Conservation (phyloP, 2,329 filamentous ascomycete genomes). For the Xylariaceae sp. region DNA sequence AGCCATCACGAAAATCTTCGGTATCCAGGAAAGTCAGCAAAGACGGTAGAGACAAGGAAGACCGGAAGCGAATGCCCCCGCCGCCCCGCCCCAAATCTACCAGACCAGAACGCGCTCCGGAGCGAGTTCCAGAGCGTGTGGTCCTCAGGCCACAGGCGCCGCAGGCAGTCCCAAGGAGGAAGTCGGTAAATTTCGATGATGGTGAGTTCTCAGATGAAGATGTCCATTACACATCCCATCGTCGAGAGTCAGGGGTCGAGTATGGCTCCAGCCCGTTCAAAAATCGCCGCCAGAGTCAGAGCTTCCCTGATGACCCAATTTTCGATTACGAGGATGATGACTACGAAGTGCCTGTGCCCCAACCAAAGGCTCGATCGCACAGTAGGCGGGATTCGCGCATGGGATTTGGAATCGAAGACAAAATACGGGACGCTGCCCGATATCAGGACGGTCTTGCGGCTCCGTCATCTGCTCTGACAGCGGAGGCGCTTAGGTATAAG, state of each 20-base stretch:
- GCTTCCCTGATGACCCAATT: conserved; percentile 9
- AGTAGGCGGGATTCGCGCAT: conserved; percentile 32
- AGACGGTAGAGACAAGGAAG: conserved; percentile 44
- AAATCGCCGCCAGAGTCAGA: conserved; percentile 23
- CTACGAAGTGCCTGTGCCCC: conserved; percentile 21
- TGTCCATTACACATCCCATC: conserved; percentile 15
- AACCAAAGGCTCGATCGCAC: conserved; percentile 28
- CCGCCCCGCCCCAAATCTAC: conserved; percentile 40
- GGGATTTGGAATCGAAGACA: conserved; percentile 39
- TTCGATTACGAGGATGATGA: conserved; percentile 17
- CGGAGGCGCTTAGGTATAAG: conserved; percentile 52
- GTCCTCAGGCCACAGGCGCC: conserved; percentile 31
- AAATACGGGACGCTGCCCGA: conserved; percentile 41
- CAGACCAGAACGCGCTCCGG: conserved; percentile 23
- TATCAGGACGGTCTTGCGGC: conserved; percentile 55
- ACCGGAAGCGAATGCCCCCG: conserved; percentile 49
- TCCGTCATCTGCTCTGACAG: conserved; percentile 49
- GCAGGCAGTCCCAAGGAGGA: conserved; percentile 19
- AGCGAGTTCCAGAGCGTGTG: conserved; percentile 21
- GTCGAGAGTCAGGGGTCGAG: conserved; percentile 27
- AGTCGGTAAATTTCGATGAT: conserved; percentile 31
- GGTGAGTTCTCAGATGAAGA: conserved; percentile 23
- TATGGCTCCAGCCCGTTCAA: conserved; percentile 27
- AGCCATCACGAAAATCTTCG: conserved; percentile 42
- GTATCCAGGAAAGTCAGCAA: conserved; percentile 36